Percentiles rank a stretch among this genome's conserved stretches.
Conservation (phyloP, 83 land plant species). For the Diphasiastrum complanatum region DNA sequence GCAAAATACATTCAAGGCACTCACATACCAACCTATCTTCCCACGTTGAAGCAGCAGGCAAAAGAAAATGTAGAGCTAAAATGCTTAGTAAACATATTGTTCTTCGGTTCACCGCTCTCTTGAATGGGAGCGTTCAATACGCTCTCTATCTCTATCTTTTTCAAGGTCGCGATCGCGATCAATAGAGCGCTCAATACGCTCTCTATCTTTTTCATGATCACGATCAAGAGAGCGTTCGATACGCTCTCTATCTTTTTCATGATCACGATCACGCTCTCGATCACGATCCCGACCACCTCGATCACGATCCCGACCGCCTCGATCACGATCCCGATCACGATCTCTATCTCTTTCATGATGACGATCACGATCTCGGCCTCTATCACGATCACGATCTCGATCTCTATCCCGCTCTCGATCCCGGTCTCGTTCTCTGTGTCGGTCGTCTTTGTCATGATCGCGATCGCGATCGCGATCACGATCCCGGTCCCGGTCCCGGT, state of each 20-base stretch:
- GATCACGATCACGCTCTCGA: conserved; percentile 35
- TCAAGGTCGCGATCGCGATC: conserved; percentile 36
- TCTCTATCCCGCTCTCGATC: conserved; percentile 32
- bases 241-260: conserved; percentile 37
- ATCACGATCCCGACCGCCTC: conserved; percentile 21
- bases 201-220: conserved; percentile 28
- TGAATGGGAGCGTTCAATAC: conserved; percentile 21
- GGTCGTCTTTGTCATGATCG: conserved; percentile 6
- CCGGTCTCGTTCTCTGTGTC: conserved; percentile 21
- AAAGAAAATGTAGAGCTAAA: no score
- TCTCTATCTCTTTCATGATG: no score
- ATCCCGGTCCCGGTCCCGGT: neutral
- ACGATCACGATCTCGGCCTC: conserved; percentile 38
- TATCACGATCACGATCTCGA: conserved; percentile 35
- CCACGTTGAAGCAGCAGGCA: no score
- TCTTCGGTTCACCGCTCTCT: no score
- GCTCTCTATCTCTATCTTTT: conserved; percentile 37
- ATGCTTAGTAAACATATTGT: no score
- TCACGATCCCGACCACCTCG: conserved; percentile 34
- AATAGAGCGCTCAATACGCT: no score
- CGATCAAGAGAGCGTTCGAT: conserved; percentile 25
- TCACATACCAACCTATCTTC: no score
- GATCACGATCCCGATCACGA: conserved; percentile 8
- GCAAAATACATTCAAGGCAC: no score
- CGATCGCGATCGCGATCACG: conserved; percentile 35